Base-by-base conservation (phyloP, 1,284 basidiomycete genomes). In the Pterulicium gracile region DNA sequence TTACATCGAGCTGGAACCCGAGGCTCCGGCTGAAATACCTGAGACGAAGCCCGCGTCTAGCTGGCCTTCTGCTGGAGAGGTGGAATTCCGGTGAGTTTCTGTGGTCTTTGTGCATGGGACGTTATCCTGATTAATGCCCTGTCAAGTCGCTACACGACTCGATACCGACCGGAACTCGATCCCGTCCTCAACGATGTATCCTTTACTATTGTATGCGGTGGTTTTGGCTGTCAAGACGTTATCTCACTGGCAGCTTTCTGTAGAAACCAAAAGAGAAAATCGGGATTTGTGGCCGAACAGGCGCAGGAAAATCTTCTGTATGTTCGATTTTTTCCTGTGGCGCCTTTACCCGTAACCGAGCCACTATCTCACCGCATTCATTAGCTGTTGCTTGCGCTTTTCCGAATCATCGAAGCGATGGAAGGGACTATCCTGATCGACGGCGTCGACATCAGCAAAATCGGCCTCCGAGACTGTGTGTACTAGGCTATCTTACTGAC, bases 231-330 rank as follows among this genome's bases (percentile, higher is more conserved):
- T 68, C 49, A 23, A n/a, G 20, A 15, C 4, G 21, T n/a, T n/a
- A n/a, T n/a, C n/a, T n/a, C n/a, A 17, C 12, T 24, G 5, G 13
- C 18, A 24, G 36, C 35, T 39, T 43, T 40, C 32, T 52, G 5
- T 46, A 83, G 80, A 67, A 81, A 58, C 74, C 87, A 0, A 77
- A 75, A 43, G 87, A 94, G 59, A 89, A 89, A 54, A 77, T 96
- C 43, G 91, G 90, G 17, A 74, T 94, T 3, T 82, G 81, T 56
- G 93, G 93, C 1, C 69, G 93, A 50, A 97, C 94, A 0, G 92
- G 94, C 1, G 88, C 90, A n/a, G 93, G 93, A 50, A 96, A 96
- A 66, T 87, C 81, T 21, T 87, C 86, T 2, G 75, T 93, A 49
- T 70, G 80, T n/a, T n/a, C n/a, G n/a, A n/a, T n/a, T n/a, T n/a